Base-by-base conservation (phyloP, 2,329 filamentous ascomycete genomes). In the Keithomyces neogunnii region DNA sequence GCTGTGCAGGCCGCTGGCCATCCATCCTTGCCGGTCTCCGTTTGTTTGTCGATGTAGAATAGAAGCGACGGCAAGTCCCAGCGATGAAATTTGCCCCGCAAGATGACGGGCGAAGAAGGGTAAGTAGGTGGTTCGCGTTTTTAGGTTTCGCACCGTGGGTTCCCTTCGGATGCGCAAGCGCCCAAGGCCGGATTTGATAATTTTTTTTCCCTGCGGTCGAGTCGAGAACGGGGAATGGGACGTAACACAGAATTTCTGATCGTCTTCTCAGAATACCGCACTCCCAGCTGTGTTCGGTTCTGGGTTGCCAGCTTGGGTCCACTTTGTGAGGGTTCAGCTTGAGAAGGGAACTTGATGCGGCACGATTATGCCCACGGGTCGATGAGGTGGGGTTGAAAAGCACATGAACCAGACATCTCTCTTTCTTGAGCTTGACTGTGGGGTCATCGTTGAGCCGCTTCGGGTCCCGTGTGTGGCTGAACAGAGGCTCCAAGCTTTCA, bases 1-100 rank as follows among this genome's bases (percentile, higher is more conserved):
- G 62, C 52, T 55, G 57, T 53, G 54, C 48, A 60, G 48, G 54
- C 50, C 59, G 61, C 54, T 60, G 60, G 48, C 52, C 62, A 38
- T 60, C 61, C 61, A 63, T 64, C 26, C 28, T 42, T 39, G 5
- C n/a, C 26, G 26, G 13, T 45, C 30, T 30, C 28, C 31, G 40
- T 13, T 13, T 10, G 40, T 8, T 31, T 40, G 38, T 47, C 5
- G 8, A 9, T 31, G 31, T 36, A n/a, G 32, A 38, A n/a, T 10
- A 10, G 11, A 10, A 3, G 35, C 45, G 33, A 39, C 45, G 26
- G 38, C n/a, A 9, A 10, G 40, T 44, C 40, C 8, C 28, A 3
- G 40, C 40, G 40, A 44, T 19, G 13, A 19, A 19, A 11, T 40
- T 26, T 26, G 38, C 38, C 38, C 26, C n/a, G 38, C n/a, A 19